These are phyloP conservation scores for Flammula alnicola DNA, from an alignment of 1,284 basidiomycete species.

Conservation along the genomic window DNA sequence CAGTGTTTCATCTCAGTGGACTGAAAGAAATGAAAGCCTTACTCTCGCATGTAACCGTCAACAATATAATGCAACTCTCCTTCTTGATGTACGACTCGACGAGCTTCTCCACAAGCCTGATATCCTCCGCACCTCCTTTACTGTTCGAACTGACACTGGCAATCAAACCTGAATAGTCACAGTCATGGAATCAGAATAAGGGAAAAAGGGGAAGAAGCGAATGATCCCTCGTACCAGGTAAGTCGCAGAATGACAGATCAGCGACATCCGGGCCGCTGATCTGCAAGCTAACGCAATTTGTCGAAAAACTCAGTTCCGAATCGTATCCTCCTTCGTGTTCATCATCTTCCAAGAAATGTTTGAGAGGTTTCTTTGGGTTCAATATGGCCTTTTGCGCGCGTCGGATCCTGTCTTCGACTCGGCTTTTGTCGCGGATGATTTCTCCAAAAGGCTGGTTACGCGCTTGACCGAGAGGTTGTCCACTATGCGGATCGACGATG, in stretches of 20 bases:
- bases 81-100: constrained; percentile 64
- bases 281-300: constrained; percentile 60
- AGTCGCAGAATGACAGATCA: constrained; percentile 73
- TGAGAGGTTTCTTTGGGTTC: constrained; percentile 50
- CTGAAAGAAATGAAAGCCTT: constrained; percentile 27
- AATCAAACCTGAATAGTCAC: constrained; percentile 62
- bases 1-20: not conserved
- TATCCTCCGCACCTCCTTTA: constrained; percentile 52
- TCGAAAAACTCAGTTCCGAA: constrained; percentile 58
- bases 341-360: constrained; percentile 43
- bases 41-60: constrained; percentile 79
- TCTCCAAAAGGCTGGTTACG: too few species aligned
- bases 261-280: constrained; percentile 72
- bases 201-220: constrained; percentile 9
- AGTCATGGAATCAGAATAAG: not conserved
- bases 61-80: constrained; percentile 67
- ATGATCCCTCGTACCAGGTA: constrained; percentile 59
- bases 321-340: constrained; percentile 29
- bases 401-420: constrained; percentile 68
- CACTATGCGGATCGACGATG: constrained; percentile 49
- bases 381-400: constrained; percentile 76
- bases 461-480: constrained; percentile 45
- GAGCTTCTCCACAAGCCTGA: constrained; percentile 62
- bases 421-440: constrained; percentile 50
- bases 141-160: constrained; percentile 52